These are phyloP conservation scores for Pseudogymnoascus sp. DNA, from an alignment of 2,329 filamentous ascomycete genomes.

Conservation along the genomic window DNA sequence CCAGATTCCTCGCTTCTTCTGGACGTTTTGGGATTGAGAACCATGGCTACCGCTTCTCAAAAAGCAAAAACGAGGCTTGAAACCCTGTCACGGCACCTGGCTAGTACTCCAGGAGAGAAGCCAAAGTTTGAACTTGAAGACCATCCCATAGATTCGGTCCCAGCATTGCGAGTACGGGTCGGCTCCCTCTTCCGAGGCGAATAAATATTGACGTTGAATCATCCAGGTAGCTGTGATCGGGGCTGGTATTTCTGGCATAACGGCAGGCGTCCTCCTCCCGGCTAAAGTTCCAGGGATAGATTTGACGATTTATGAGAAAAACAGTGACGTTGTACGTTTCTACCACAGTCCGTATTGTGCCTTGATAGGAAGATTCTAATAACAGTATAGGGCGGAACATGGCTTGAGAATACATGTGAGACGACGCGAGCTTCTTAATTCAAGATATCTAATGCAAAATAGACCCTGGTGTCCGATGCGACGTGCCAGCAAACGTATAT, in stretches of 20 bases:
- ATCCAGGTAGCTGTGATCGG: conserved; percentile 51
- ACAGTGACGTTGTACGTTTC: conserved; percentile 48
- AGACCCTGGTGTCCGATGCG: conserved; percentile 42
- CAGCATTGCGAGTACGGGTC: conserved; percentile 7
- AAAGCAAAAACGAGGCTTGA: not conserved
- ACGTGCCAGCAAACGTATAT: conserved; percentile 63
- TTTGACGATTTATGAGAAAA: conserved; percentile 61
- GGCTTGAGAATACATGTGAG: conserved; percentile 41
- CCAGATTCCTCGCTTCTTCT: not conserved
- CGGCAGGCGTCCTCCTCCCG: conserved; percentile 57
- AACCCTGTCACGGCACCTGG: not conserved
- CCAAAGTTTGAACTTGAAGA: conserved; percentile 32
- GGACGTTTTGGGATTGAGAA: not conserved
- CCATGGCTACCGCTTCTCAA: not conserved
- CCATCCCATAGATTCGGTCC: conserved; percentile 26
- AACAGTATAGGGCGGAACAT: conserved; percentile 39
- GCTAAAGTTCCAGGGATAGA: conserved; percentile 60
- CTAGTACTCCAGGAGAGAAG: conserved; percentile 6
- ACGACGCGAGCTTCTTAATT: conserved; percentile 20
- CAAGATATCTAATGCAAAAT: conserved; percentile 48
- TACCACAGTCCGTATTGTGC: conserved; percentile 44
- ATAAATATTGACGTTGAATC: not conserved
- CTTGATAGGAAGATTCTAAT: conserved; percentile 15
- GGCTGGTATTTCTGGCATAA: conserved; percentile 55
- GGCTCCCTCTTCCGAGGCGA: not conserved